These are phyloP conservation scores for Aspergillus asperescens DNA, from an alignment of 495 filamentous ascomycete genomes.

Conservation along the genomic window DNA sequence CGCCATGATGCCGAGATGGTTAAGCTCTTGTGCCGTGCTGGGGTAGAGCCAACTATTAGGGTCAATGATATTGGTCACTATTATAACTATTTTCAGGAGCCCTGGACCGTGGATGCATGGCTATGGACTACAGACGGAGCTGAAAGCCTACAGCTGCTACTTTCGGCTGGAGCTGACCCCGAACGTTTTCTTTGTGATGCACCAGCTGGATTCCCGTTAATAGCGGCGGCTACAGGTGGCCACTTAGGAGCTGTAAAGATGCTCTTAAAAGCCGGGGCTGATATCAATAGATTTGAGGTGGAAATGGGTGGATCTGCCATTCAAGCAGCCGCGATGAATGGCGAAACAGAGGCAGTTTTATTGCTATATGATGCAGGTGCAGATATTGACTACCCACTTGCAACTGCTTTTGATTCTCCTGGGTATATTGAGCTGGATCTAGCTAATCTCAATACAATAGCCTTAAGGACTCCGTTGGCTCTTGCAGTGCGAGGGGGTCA, in stretches of 20 bases:
- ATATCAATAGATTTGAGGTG: not conserved
- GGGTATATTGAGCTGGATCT: too few species aligned
- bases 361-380: not conserved
- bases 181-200: not conserved
- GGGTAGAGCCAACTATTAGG: not conserved
- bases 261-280: not conserved
- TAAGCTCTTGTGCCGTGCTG: not conserved
- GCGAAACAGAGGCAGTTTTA: not conserved
- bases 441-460: too few species aligned
- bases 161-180: not conserved
- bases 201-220: not conserved
- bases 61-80: too few species aligned
- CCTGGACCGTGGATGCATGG: too few species aligned
- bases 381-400: not conserved
- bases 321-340: not conserved
- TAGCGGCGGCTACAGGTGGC: not conserved
- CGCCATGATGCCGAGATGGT: not conserved
- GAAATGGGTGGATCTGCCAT: not conserved
- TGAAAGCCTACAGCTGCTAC: not conserved
- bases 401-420: too few species aligned
- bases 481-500: too few species aligned
- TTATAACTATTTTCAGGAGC: too few species aligned
- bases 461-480: too few species aligned
- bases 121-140: not conserved
- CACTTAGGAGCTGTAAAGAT: not conserved